A percentile compares a stretch with the other conserved stretches of the same genome.
Evolutionary conservation across 768 basidiomycete genomes (phyloP).

Genomic region (Kwoniella europaea): DNA sequence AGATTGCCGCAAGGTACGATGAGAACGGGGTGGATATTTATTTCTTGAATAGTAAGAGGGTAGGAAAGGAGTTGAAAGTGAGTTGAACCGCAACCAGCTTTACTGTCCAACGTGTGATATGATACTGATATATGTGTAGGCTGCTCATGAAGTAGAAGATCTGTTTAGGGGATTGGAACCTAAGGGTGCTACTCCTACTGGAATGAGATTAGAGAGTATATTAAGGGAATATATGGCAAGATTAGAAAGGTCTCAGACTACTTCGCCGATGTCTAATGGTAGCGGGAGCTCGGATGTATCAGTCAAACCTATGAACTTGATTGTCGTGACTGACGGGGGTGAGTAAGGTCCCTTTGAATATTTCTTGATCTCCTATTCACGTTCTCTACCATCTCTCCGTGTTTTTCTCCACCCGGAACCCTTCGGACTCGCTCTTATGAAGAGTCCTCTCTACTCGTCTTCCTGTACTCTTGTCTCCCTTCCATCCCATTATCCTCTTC

Average conservation of each 20-base stretch:
- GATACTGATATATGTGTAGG: slow-evolving; percentile 19
- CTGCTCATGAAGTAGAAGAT: slow-evolving; percentile 48
- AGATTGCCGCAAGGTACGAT: slow-evolving; percentile 45
- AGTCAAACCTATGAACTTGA: slow-evolving; percentile 54
- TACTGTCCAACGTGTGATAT: neutral
- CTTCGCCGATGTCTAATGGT: slow-evolving; percentile 12
- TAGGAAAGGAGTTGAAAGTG: slow-evolving; percentile 49
- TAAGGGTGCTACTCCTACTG: slow-evolving; percentile 50
- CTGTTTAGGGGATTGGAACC: slow-evolving; percentile 51
- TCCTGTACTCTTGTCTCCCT: no score
- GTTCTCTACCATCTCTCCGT: neutral
- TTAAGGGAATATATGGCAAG: slow-evolving; percentile 49
- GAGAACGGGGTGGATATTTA: slow-evolving; percentile 53
- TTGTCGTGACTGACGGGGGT: slow-evolving; percentile 53
- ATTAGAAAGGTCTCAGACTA: slow-evolving; percentile 34
- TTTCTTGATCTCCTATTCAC: no score
- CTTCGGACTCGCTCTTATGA: neutral
- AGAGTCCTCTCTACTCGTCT: neutral
- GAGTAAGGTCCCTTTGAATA: slow-evolving; percentile 8
- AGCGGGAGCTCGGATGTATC: slow-evolving; percentile 21
- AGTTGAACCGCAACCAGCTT: slow-evolving; percentile 5
- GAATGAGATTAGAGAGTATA: slow-evolving; percentile 46
- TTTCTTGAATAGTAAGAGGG: slow-evolving; percentile 51
- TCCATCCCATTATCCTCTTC: no score
- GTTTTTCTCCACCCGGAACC: neutral